Conservation (phyloP, 371 early-diverging fungal genomes). For the Hamiltosporidium tvaerminnensis region DNA sequence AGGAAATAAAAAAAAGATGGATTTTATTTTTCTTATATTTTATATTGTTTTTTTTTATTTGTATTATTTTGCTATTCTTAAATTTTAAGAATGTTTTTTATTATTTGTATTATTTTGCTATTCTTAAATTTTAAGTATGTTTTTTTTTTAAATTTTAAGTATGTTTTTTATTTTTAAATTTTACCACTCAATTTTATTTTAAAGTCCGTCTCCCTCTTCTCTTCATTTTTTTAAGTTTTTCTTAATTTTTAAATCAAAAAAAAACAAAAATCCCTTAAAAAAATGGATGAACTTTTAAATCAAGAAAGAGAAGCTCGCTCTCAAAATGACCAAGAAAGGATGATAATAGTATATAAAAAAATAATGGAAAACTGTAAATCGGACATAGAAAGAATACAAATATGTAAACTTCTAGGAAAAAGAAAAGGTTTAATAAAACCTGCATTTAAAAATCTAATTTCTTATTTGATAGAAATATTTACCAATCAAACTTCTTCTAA, state of each 20-base stretch:
- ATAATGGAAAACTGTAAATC: slow-evolving; percentile 29
- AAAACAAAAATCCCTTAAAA: neutral
- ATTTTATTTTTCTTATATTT: neutral
- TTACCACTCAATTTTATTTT: too few species aligned
- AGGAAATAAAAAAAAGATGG: neutral
- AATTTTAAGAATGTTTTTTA: too few species aligned
- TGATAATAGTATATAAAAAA: slow-evolving; percentile 21
- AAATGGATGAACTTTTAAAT: slow-evolving; percentile 41
- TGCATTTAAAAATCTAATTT: slow-evolving; percentile 14
- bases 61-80: too few species aligned
- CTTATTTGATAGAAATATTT: neutral
- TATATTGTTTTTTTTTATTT: too few species aligned
- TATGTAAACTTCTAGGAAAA: slow-evolving; percentile 30
- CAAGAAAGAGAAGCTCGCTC: slow-evolving; percentile 43
- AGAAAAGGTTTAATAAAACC: slow-evolving; percentile 41
- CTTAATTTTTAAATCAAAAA: too few species aligned
- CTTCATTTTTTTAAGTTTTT: too few species aligned
- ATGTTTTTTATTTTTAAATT: neutral
- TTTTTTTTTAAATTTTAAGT: neutral
- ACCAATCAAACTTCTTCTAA: slow-evolving; percentile 1
- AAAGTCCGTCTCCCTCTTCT: too few species aligned
- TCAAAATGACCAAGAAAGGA: slow-evolving; percentile 25
- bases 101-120: too few species aligned
- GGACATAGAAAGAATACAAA: slow-evolving; percentile 24
- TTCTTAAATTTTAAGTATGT: neutral